phyloP scores from a whole-genome alignment of 371 early-diverging fungal genomes.

The Mucor plumbeus region DNA sequence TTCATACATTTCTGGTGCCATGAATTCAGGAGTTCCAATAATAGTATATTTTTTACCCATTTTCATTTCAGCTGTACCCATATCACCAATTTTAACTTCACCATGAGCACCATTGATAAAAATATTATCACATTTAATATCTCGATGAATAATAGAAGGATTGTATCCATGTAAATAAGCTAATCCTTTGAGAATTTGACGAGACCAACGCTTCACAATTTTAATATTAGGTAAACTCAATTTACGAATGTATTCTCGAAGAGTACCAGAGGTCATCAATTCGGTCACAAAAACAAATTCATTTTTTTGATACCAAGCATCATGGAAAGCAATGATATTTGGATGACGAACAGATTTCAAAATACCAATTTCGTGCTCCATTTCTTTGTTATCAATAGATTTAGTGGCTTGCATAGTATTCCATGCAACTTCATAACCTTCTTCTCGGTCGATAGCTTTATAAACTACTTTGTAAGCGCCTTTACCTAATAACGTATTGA shows the following conservation, averaged over 20 bases:
- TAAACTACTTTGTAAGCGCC: conserved; percentile 84
- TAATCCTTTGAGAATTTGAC: conserved; percentile 78
- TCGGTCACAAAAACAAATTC: conserved; percentile 83
- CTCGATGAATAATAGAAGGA: conserved; percentile 85
- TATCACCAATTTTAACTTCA: conserved; percentile 84
- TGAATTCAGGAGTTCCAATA: conserved; percentile 58
- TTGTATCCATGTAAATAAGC: conserved; percentile 75
- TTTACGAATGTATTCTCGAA: conserved; percentile 63
- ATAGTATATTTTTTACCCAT: conserved; percentile 77
- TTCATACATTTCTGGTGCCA: conserved; percentile 70
- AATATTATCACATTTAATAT: conserved; percentile 78
- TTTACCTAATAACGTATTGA: conserved; percentile 52
- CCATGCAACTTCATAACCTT: conserved; percentile 89
- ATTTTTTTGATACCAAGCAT: conserved; percentile 67
- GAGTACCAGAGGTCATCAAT: conserved; percentile 83
- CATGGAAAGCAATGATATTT: conserved; percentile 77
- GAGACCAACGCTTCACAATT: conserved; percentile 72
- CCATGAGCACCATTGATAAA: conserved; percentile 84
- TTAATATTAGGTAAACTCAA: conserved; percentile 63
- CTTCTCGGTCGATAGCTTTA: conserved; percentile 81
- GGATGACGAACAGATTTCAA: conserved; percentile 75
- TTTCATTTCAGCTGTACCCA: conserved; percentile 81
- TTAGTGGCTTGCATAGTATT: conserved; percentile 57
- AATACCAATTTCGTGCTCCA: conserved; percentile 74
- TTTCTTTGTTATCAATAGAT: conserved; percentile 41